These are phyloP conservation scores for Penicillium ucsense DNA, from an alignment of 495 filamentous ascomycete species.

Conservation along the genomic window DNA sequence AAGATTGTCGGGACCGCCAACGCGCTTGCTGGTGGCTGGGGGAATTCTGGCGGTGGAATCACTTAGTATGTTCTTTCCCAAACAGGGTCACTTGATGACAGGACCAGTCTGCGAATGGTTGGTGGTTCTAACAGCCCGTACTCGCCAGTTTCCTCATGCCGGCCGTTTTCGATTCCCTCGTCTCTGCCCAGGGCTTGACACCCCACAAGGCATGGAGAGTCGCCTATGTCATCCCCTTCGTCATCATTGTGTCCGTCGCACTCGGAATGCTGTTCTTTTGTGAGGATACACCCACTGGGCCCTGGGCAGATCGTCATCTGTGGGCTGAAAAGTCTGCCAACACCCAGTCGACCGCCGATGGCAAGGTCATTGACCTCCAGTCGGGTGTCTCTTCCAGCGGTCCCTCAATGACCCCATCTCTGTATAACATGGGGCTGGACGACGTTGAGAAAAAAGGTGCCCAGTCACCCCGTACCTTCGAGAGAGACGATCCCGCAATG, in stretches of 20 bases:
- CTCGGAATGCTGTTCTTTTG: slow-evolving; percentile 61
- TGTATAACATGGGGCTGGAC: slow-evolving; percentile 34
- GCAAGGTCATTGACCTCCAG: slow-evolving; percentile 46
- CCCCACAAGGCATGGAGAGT: slow-evolving; percentile 73
- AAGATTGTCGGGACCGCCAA: slow-evolving; percentile 90
- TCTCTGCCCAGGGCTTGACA: slow-evolving; percentile 44
- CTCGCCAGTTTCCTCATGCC: slow-evolving; percentile 78
- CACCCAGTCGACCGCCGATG: slow-evolving; percentile 22
- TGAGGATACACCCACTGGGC: slow-evolving; percentile 76
- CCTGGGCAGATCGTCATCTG: slow-evolving; percentile 65
- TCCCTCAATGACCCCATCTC: slow-evolving; percentile 22
- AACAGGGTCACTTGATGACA: background rate
- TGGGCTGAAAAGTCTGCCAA: slow-evolving; percentile 19
- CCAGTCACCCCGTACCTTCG: slow-evolving; percentile 22
- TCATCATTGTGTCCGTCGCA: slow-evolving; percentile 59
- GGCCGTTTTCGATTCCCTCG: slow-evolving; percentile 76
- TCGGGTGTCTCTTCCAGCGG: slow-evolving; percentile 26
- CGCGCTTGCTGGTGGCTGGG: slow-evolving; percentile 73
- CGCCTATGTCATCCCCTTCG: slow-evolving; percentile 72
- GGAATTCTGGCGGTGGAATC: slow-evolving; percentile 87
- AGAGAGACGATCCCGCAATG: slow-evolving; percentile 43
- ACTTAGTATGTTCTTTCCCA: slow-evolving; percentile 35
- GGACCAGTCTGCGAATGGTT: background rate
- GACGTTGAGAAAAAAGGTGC: slow-evolving; percentile 33
- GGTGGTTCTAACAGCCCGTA: background rate